A percentile compares a stretch with the other conserved stretches of the same genome.
Conservation (phyloP, 371 early-diverging fungal genomes). For the Rhizopus arrhizus region DNA sequence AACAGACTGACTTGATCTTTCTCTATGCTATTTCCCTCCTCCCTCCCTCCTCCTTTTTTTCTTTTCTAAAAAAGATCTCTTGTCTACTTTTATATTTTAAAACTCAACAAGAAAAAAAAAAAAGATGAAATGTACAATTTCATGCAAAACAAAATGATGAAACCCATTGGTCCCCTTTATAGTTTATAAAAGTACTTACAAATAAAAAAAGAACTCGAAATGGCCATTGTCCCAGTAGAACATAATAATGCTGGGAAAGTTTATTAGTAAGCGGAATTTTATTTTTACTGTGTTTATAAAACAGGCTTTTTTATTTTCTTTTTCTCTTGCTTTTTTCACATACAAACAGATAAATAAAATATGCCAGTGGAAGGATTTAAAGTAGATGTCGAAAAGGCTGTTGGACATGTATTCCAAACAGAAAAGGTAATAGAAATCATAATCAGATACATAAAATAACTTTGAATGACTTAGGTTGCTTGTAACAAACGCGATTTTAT, state of each 20-base stretch:
- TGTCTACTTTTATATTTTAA: too few relatives aligned
- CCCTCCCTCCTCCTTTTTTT: too few relatives aligned
- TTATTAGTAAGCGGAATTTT: conserved; percentile 1
- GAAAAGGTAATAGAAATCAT: conserved; percentile 10
- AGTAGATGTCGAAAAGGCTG: conserved; percentile 34
- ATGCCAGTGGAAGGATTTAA: conserved; percentile 31
- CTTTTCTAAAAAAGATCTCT: too few relatives aligned
- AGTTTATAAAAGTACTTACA: too few relatives aligned
- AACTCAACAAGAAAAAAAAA: too few relatives aligned
- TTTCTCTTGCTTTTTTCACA: background rate
- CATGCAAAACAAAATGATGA: too few relatives aligned
- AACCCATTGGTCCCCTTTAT: too few relatives aligned
- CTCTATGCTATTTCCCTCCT: too few relatives aligned
- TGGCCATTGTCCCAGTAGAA: too few relatives aligned
- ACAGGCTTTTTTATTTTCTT: conserved; percentile 2
- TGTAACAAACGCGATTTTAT: conserved; percentile 72
- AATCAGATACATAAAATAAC: background rate
- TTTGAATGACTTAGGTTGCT: conserved; percentile 33
- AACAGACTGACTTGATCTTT: too few relatives aligned
- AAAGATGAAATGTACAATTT: too few relatives aligned
- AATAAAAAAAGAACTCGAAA: too few relatives aligned
- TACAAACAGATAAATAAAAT: background rate
- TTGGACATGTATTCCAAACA: conserved; percentile 18
- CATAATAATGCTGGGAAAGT: background rate
- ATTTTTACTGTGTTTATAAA: background rate